Conservation (phyloP, 2,329 filamentous ascomycete genomes). For the Nemania sp. region DNA sequence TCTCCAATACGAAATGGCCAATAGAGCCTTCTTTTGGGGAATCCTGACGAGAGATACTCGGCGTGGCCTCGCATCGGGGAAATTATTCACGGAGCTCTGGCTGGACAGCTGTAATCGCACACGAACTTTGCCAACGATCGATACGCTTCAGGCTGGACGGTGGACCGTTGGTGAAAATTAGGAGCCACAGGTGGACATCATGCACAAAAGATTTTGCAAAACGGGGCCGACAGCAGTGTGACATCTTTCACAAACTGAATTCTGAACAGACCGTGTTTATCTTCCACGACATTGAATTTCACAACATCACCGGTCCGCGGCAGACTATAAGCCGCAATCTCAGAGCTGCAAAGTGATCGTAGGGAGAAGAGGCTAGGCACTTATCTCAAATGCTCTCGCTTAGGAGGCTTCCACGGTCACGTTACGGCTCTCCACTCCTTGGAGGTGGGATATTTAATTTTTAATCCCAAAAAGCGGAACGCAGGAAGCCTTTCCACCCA, state of each 20-base stretch:
- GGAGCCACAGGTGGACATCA: neutral
- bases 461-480: too few relatives aligned
- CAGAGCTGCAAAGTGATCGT: neutral
- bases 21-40: neutral
- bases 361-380: neutral
- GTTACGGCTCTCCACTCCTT: too few relatives aligned
- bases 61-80: neutral
- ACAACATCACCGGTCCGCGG: neutral
- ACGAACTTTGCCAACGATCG: neutral
- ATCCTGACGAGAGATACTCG: neutral
- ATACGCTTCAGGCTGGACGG: neutral
- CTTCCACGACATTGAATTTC: neutral
- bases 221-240: too few relatives aligned
- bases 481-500: too few relatives aligned
- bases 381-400: neutral
- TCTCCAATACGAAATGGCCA: neutral
- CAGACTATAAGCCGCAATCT: neutral
- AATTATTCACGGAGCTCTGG: neutral
- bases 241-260: too few relatives aligned
- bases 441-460: too few relatives aligned
- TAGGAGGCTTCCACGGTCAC: too few relatives aligned
- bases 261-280: neutral
- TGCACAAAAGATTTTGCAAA: too few relatives aligned
- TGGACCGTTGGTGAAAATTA: neutral
- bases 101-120: neutral